Percentiles rank a stretch among this genome's conserved stretches.
Evolutionary conservation across 2,329 filamentous ascomycete genomes (phyloP).

Genomic region (Fusarium proliferatum): DNA sequence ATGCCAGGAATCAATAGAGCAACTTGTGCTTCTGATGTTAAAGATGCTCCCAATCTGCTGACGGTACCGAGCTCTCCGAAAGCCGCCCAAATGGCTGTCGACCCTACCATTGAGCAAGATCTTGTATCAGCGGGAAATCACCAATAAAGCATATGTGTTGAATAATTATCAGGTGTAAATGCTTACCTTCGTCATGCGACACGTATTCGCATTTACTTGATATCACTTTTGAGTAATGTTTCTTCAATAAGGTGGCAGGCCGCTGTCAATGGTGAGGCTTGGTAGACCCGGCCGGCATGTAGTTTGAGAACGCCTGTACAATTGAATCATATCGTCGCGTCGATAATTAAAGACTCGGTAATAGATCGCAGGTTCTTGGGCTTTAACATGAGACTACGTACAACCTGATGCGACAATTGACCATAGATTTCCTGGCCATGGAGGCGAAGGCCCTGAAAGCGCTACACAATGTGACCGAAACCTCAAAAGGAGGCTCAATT

Average conservation of each 20-base stretch:
- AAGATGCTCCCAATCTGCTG: not conserved
- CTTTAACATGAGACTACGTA: not conserved
- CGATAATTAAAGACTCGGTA: not conserved
- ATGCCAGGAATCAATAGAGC: no score
- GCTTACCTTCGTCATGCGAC: not conserved
- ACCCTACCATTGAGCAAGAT: not conserved
- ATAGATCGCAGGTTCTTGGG: not conserved
- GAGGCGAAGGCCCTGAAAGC: accelerated
- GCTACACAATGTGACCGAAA: not conserved
- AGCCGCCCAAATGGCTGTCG: not conserved
- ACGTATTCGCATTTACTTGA: accelerated
- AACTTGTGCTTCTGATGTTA: not conserved
- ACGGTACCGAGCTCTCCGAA: not conserved
- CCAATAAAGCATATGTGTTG: accelerated
- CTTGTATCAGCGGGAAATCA: not conserved
- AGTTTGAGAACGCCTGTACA: not conserved
- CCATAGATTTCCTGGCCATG: not conserved
- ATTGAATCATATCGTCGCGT: not conserved
- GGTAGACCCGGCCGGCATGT: no score
- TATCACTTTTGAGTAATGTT: not conserved
- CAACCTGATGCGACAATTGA: not conserved
- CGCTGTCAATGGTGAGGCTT: not conserved
- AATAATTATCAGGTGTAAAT: not conserved
- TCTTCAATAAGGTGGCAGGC: not conserved
- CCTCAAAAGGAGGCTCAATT: not conserved